Base-by-base conservation (phyloP, 371 early-diverging fungal species). In the Capillidium rhysosporum region DNA sequence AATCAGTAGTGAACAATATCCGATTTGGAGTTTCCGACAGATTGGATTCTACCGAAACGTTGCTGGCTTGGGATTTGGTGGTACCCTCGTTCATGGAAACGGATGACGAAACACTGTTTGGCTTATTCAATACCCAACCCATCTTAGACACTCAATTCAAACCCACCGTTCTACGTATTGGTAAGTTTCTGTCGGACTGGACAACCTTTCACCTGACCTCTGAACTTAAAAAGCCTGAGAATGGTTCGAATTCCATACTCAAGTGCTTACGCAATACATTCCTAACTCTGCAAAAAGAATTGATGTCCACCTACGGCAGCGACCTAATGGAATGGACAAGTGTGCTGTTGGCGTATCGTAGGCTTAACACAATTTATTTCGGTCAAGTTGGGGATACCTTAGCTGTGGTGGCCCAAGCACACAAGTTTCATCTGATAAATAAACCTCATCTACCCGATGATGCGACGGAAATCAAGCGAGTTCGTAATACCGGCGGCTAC, bases 361-460 rank as follows among this genome's bases (percentile, higher is more conserved):
- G 72, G n/a, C 82, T 80, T 21, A 79, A 74, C 41, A 80, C 72
- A 18, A 64, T 92, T 40, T 87, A 87, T 55, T 79, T 87, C n/a
- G 89, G 89, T 12, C 90, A 90, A 60, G 81, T 82, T 23, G 92
- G 94, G n/a, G 90, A 93, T 64, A 76, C 82, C 0, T 65, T 85
- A 26, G 89, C 86, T 0, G 84, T 91, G 8, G 62, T 91, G 14
- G 82, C 84, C 9, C 77, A 80, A 34, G 86, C 71, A 26, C 79
- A 87, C 7, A 73, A 67, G n/a, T 82, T 81, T 1, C 60, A 72
- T 21, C 74, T 82, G 21, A 69, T 90, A 38, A 76, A 89, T 0
- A 71, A 74, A 45, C 80, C 80, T 34, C 86, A 88, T 54, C 79
- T 74, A 26, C 79, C 83, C 23, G 66, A 74, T 46, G 71, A 75